Evolutionary conservation across 2,329 filamentous ascomycete genomes (phyloP), one percentile per base, ranked within the genome.

Genomic region (Hypoxylon sp.): DNA sequence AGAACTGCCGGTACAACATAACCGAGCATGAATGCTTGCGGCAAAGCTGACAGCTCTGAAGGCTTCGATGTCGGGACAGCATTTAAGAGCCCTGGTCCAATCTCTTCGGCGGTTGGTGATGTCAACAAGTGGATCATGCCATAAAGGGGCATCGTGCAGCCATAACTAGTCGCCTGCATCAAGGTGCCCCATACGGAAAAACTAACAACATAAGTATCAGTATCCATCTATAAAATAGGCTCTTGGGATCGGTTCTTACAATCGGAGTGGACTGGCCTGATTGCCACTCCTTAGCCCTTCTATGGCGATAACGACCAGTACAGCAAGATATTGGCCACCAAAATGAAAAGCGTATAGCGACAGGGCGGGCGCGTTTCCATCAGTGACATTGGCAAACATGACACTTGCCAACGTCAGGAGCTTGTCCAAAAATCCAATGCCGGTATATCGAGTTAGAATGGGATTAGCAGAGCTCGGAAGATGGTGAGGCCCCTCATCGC

Each of bases 261-360:
- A 67, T n/a, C 69, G 65, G 27, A 71, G 55, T 1, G 52, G 39
- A 37, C 48, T 66, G 11, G 65, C 64, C 21, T 65, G 59, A 42
- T 67, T 71, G 3, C 69, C 69, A 37, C 27, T 62, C 29, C 69
- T 62, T 21, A 71, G 17, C 8, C 69, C 69, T 35, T 71, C 69
- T 47, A 69, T 64, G 8, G 67, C 58, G 46, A 68, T 21, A n/a
- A 71, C 50, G 21, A 65, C 56, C 11, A 71, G 69, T 58, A 71
- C 62, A 21, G 62, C 69, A 10, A 71, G 65, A 54, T 71, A 71
- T 35, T 71, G 69, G 8, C 69, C 69, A 11, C 59, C 66, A 39
- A 71, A 71, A 54, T 71, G 69, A 37, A 71, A 65, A 5, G 69
- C 58, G 29, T 71, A 71, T 3, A 71, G 66, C 4, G 69, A 71